Base-by-base conservation (phyloP, 768 basidiomycete genomes). In the Tricholoma saponaceum region DNA sequence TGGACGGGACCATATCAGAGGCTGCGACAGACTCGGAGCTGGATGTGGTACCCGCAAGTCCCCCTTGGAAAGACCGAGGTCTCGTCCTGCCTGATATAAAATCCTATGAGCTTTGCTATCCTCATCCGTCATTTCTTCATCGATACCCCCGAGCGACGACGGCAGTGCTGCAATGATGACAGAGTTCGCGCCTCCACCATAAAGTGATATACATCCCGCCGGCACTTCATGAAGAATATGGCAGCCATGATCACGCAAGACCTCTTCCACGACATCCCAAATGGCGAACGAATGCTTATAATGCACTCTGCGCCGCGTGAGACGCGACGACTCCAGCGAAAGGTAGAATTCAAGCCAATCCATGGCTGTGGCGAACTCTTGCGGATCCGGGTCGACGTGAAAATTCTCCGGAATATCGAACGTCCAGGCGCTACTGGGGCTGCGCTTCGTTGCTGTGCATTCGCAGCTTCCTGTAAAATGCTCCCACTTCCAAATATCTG, bases 401-500 rank as follows among this genome's bases (percentile, higher is more conserved):
- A 49, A 16, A 28, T 55, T 54, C 25, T 51, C 57, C 12, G 51
- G 53, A 52, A 30, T 52, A 60, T 53, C 49, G 43, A 37, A 41
- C 39, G 51, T 30, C 44, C 43, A 55, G 16, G 30, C 33, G 54
- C 18, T 52, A 39, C 25, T 44, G 12, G 41, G 12, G 14, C 33
- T 51, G 30, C 55, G 58, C 35, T 22, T 57, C 33, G 52, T 62
- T 41, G 66, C 63, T 41, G 64, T 56, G 64, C 83, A 84, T n/a
- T 70, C 70, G 63, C 83, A 84, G 14, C 78, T 73, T 1, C 80
- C 74, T 49, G 71, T 75, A 54, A 81, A 78, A 55, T 80, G 76
- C 44, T 79, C 78, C 83, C 83, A 84, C 47, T 78, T 73, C 66
- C 79, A 82, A 8, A 83, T 70, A 58, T 79, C 76, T 28, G 71